Conservation (phyloP, 2,329 filamentous ascomycete genomes). For the Thermochaetoides dissita region DNA sequence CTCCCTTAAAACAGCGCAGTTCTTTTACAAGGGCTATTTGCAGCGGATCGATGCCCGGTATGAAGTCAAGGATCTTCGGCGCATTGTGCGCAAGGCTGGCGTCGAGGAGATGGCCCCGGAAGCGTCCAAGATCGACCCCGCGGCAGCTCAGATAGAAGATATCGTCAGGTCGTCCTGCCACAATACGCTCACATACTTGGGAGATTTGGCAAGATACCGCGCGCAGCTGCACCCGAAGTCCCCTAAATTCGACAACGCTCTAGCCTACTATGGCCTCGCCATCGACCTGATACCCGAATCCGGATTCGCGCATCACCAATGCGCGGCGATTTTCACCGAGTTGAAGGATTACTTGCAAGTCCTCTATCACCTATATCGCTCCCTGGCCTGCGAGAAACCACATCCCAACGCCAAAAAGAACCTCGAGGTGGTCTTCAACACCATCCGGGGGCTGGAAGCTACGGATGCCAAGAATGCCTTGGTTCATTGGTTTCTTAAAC, state of each 20-base stretch:
- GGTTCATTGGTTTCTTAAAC: slow-evolving; percentile 64
- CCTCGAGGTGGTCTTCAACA: slow-evolving; percentile 62
- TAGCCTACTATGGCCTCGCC: slow-evolving; percentile 75
- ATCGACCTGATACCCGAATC: slow-evolving; percentile 63
- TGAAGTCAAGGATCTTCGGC: slow-evolving; percentile 30
- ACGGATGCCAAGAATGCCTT: slow-evolving; percentile 25
- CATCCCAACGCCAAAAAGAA: slow-evolving; percentile 64
- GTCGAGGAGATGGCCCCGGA: slow-evolving; percentile 26
- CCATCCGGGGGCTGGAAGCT: slow-evolving; percentile 28
- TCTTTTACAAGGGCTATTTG: slow-evolving; percentile 79
- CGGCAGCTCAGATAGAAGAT: slow-evolving; percentile 36
- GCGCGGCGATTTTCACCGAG: slow-evolving; percentile 70
- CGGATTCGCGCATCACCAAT: slow-evolving; percentile 77
- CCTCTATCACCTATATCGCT: slow-evolving; percentile 80
- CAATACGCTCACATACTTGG: slow-evolving; percentile 69
- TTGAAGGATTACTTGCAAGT: slow-evolving; percentile 69
- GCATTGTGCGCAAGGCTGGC: slow-evolving; percentile 13
- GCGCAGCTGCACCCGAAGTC: slow-evolving; percentile 58
- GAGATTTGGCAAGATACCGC: slow-evolving; percentile 81
- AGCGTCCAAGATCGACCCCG: slow-evolving; percentile 29
- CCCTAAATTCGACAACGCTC: slow-evolving; percentile 63
- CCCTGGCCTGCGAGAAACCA: slow-evolving; percentile 59
- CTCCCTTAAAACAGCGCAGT: slow-evolving; percentile 77
- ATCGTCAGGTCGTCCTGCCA: slow-evolving; percentile 63
- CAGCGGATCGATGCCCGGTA: slow-evolving; percentile 56